phyloP scores from a whole-genome alignment of 169 alveolate genomes.

The Cryptosporidium sp. region DNA sequence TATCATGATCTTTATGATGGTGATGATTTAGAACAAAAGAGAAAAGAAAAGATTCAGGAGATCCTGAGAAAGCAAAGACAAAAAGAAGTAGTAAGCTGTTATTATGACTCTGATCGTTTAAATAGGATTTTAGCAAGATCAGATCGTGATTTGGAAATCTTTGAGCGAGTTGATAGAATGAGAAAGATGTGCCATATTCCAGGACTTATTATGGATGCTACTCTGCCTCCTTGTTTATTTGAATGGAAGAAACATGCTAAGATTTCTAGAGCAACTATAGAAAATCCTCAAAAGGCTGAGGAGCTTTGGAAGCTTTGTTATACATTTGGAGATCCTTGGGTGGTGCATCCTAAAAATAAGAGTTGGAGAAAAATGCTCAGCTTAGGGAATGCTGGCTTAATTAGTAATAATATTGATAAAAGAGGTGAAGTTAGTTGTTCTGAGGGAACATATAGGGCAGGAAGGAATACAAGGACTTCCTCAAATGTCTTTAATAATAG shows the following conservation, averaged over 20 bases:
- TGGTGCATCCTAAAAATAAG: conserved; percentile 51
- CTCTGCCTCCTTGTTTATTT: conserved; percentile 66
- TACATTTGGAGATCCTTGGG: conserved; percentile 74
- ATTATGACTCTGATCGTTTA: conserved; percentile 66
- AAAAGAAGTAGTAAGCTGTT: conserved; percentile 66
- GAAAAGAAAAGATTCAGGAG: conserved; percentile 73
- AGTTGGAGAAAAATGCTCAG: not conserved
- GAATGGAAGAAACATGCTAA: conserved; percentile 69
- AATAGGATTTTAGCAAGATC: conserved; percentile 66
- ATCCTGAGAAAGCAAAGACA: conserved; percentile 69
- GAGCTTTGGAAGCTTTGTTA: conserved; percentile 64
- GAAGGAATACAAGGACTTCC: not conserved
- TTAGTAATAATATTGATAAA: not conserved
- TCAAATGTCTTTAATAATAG: not conserved
- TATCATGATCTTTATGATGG: conserved; percentile 77
- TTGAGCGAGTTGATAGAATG: conserved; percentile 70
- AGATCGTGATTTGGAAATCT: conserved; percentile 56
- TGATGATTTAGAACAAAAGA: conserved; percentile 66
- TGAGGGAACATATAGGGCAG: not conserved
- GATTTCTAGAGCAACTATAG: conserved; percentile 33
- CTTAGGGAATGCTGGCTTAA: not conserved
- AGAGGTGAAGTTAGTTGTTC: not conserved
- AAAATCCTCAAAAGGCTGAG: conserved; percentile 58
- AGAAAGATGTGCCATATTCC: conserved; percentile 75
- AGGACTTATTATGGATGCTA: conserved; percentile 55